Evolutionary conservation across 306 rosid species (phyloP).

Genomic region (Castanea mollissima): DNA sequence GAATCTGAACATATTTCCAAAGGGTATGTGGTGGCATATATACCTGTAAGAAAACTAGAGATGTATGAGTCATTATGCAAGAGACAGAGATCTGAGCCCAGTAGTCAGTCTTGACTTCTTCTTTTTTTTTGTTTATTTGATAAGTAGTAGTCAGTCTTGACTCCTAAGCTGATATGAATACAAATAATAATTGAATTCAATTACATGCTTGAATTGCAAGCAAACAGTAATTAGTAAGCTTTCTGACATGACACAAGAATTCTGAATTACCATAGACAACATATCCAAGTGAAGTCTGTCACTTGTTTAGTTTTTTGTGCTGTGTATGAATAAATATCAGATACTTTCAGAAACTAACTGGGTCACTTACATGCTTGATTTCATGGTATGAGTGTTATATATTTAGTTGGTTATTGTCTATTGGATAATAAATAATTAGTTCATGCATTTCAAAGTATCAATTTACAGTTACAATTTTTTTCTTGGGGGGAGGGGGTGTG

Average conservation of each 20-base stretch:
- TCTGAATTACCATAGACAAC: neutral
- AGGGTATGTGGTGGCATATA: conserved; percentile 38
- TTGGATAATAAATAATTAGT: too few species aligned
- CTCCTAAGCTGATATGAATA: neutral
- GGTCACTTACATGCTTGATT: neutral
- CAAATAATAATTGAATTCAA: neutral
- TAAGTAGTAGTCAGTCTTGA: too few species aligned
- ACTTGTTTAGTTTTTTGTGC: too few species aligned
- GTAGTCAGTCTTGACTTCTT: neutral
- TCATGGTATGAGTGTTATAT: neutral
- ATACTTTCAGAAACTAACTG: too few species aligned
- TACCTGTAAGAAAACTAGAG: conserved; percentile 48
- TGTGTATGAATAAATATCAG: too few species aligned
- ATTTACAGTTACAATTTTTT: neutral
- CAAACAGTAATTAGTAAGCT: neutral
- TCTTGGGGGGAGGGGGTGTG: too few species aligned
- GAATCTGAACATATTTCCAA: conserved; percentile 42
- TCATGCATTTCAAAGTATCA: neutral
- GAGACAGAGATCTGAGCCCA: neutral
- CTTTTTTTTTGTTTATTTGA: too few species aligned
- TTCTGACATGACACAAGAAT: neutral
- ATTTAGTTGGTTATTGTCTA: too few species aligned
- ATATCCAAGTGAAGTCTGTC: neutral
- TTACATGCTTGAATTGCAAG: conserved; percentile 12
- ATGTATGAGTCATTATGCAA: conserved; percentile 19